Percentiles rank a stretch among this genome's conserved stretches.
Evolutionary conservation across 176 grass and related monocot genomes (phyloP).

Genomic region (Oryza brachyantha): DNA sequence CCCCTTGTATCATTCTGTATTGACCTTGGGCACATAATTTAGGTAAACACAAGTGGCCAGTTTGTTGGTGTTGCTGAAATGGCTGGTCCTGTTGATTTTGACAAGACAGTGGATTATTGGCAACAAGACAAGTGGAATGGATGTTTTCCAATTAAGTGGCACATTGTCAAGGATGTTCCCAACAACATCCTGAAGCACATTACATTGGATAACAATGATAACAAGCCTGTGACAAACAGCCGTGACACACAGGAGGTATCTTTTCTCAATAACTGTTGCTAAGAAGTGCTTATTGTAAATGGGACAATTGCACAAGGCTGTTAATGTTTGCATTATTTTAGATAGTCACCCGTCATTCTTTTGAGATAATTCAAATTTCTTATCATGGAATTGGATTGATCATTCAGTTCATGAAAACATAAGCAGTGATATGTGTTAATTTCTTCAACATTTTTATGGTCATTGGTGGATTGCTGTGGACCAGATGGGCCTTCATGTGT

Average conservation of each 20-base stretch:
- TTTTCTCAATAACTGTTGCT: not conserved
- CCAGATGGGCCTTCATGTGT: not conserved
- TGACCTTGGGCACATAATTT: slow-evolving; percentile 7
- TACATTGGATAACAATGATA: slow-evolving; percentile 93
- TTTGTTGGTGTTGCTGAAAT: slow-evolving; percentile 96
- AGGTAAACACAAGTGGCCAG: slow-evolving; percentile 96
- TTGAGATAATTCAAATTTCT: not conserved
- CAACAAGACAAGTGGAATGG: slow-evolving; percentile 99
- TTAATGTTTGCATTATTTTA: not conserved
- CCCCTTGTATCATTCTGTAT: not conserved
- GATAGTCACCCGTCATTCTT: not conserved
- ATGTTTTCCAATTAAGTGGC: slow-evolving; percentile 90
- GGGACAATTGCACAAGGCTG: not conserved
- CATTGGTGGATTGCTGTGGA: not conserved
- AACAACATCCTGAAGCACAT: slow-evolving; percentile 95
- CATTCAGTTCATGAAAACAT: not conserved
- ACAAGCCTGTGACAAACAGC: slow-evolving; percentile 93
- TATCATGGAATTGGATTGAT: not conserved
- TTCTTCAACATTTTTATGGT: not conserved
- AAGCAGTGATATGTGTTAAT: not conserved
- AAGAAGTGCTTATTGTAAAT: slow-evolving; percentile 14
- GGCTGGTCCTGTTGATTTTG: slow-evolving; percentile 83
- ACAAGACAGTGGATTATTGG: slow-evolving; percentile 95
- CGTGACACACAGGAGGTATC: slow-evolving; percentile 95
- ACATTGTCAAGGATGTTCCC: slow-evolving; percentile 89